Evolutionary conservation across 2,329 filamentous ascomycete genomes (phyloP), one percentile per base, ranked within the genome.

Genomic region (Monascus ruber): DNA sequence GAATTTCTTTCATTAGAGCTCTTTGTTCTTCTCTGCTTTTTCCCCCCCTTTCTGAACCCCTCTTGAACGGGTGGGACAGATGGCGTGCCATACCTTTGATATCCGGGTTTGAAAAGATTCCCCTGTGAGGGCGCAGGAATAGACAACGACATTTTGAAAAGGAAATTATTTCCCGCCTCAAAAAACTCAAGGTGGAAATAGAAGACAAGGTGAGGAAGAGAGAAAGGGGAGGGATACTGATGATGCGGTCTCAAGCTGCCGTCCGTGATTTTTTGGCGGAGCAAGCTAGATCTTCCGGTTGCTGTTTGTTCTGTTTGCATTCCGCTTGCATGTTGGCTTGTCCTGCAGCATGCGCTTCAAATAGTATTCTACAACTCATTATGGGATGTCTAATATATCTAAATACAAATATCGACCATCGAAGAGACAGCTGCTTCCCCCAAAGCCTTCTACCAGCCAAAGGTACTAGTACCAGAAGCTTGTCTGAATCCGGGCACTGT

Each of bases 41-140:
- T 36, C 34, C 17, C 17, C 17, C 17, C 17, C 17, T 17, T 17
- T 17, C 17, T 17, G 17, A 17, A 17, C 17, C 17, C 17, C 17
- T 17, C 17, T 17, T 17, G 2, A 17, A 17, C 17, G 17, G 17
- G 17, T 17, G 17, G 17, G 17, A 17, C 17, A 17, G 17, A 17
- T 17, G 17, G 17, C 17, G 17, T 17, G 17, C 17, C 76, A 61
- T 77, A 95, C 88, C 84, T 94, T 67, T 88, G 88, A 71, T 98
- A 98, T 56, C 89, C 89, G 55, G 81, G 74, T 74, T 96, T 96
- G 76, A 98, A 96, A 32, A 96, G 77, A 64, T 84, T 83, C 58
- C 83, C 76, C 65, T 95, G 94, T 47, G 91, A 91, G 55, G 91
- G 89, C 65, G 80, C 85, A 48, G 91, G 91, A 62, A 98, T 93